phyloP scores from a whole-genome alignment of 768 basidiomycete species.

The Lactifluus piperatus region DNA sequence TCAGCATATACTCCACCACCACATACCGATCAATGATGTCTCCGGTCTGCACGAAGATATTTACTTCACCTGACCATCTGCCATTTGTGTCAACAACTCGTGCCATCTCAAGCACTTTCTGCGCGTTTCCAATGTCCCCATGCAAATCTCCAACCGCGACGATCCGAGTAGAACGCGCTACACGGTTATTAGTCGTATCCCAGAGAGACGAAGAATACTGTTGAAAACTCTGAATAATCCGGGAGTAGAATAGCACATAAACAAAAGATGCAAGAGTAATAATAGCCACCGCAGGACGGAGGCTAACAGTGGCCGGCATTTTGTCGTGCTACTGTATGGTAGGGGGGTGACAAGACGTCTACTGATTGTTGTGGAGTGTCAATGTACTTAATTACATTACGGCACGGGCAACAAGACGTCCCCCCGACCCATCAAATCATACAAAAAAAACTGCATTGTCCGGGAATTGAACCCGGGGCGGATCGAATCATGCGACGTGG shows the following conservation, averaged over 20 bases:
- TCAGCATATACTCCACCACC: not conserved
- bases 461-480: slow-evolving; percentile 21
- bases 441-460: slow-evolving; percentile 3
- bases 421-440: not conserved
- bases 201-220: not conserved
- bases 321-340: no score
- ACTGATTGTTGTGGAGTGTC: no score
- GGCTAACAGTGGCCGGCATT: not conserved
- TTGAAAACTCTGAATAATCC: not conserved
- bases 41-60: slow-evolving; percentile 90
- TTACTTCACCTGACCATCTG: slow-evolving; percentile 75
- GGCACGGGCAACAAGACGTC: no score
- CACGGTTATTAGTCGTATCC: not conserved
- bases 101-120: slow-evolving; percentile 71
- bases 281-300: slow-evolving; percentile 22
- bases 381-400: not conserved
- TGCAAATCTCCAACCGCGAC: slow-evolving; percentile 91
- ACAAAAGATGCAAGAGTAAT: not conserved
- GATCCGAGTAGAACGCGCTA: slow-evolving; percentile 37
- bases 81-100: slow-evolving; percentile 62
- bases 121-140: slow-evolving; percentile 77
- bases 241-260: not conserved
- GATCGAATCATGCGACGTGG: slow-evolving; percentile 11
- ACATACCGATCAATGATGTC: slow-evolving; percentile 87
- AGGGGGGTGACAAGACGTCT: no score